Conservation (phyloP, 1,284 basidiomycete genomes). For the Polyporus tsugae region DNA sequence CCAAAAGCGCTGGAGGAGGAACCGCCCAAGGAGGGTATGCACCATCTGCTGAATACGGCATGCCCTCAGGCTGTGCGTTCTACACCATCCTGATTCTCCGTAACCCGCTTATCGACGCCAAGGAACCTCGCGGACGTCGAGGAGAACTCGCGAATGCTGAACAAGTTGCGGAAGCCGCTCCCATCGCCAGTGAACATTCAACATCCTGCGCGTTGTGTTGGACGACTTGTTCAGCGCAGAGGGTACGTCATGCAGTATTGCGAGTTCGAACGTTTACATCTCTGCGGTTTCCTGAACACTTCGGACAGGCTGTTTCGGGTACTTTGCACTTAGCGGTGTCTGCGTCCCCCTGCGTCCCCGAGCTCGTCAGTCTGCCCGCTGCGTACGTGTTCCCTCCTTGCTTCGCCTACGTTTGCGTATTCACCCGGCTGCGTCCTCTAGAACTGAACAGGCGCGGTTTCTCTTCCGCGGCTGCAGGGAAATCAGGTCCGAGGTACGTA, state of each 20-base stretch:
- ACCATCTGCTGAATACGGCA: conserved; percentile 98
- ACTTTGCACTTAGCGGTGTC: conserved; percentile 94
- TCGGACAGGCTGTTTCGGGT: conserved; percentile 97
- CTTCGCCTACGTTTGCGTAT: conserved; percentile 8
- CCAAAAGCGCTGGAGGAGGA: conserved; percentile 71
- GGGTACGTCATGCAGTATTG: conserved; percentile 52
- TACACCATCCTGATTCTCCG: conserved; percentile 84
- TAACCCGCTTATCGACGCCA: conserved; percentile 61
- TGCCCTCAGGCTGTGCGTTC: conserved; percentile 95
- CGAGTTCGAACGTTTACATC: neutral
- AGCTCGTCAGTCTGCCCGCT: conserved; percentile 88
- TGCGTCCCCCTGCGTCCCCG: conserved; percentile 84
- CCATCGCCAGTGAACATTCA: conserved; percentile 82
- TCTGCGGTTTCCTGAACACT: conserved; percentile 61
- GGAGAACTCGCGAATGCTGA: conserved; percentile 63
- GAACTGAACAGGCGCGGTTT: too few species aligned
- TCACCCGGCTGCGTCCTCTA: too few species aligned
- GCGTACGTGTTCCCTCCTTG: conserved; percentile 58
- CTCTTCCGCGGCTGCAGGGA: too few species aligned
- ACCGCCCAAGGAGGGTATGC: conserved; percentile 89
- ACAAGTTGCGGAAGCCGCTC: conserved; percentile 79
- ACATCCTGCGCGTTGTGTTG: conserved; percentile 83
- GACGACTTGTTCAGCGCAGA: conserved; percentile 94
- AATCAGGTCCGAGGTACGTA: too few species aligned
- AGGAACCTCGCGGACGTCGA: conserved; percentile 69